Conservation (phyloP, 140 eudicot species). For the Senecio squalidus region DNA sequence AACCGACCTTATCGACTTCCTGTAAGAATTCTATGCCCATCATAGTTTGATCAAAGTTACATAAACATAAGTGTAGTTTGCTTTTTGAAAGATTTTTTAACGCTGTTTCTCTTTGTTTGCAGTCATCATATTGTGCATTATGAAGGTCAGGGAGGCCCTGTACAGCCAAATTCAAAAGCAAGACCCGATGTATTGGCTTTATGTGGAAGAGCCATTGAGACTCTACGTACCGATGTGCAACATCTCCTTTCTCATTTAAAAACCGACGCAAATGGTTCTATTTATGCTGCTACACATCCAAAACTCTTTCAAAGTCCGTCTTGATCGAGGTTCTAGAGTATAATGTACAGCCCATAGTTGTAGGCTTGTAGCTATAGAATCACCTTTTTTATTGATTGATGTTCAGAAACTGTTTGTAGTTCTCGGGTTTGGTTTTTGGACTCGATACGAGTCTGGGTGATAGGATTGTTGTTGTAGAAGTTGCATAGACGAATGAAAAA, state of each 20-base stretch:
- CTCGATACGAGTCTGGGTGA: neutral
- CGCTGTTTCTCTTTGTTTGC: neutral
- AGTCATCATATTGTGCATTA: conserved; percentile 39
- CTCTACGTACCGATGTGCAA: conserved; percentile 27
- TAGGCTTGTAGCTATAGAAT: conserved; percentile 6
- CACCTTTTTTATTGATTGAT: neutral
- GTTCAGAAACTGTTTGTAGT: neutral
- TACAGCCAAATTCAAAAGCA: conserved; percentile 35
- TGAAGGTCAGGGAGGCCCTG: conserved; percentile 38
- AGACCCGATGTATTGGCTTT: conserved; percentile 37
- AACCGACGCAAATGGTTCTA: conserved; percentile 34
- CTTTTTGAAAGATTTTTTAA: neutral
- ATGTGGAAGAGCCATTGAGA: conserved; percentile 41
- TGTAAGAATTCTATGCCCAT: conserved; percentile 21
- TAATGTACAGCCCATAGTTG: conserved; percentile 11
- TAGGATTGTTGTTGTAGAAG: conserved; percentile 6
- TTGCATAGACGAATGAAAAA: neutral
- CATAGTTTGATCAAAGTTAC: neutral
- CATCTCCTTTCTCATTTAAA: conserved; percentile 34
- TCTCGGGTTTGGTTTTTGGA: neutral
- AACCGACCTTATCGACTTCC: conserved; percentile 34
- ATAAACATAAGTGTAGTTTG: neutral
- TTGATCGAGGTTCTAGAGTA: neutral
- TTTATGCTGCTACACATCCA: conserved; percentile 31
- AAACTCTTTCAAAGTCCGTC: conserved; percentile 18